Percentiles rank a stretch among this genome's conserved stretches.
Conservation (phyloP, 2,329 filamentous ascomycete genomes). For the Periconia digitata region DNA sequence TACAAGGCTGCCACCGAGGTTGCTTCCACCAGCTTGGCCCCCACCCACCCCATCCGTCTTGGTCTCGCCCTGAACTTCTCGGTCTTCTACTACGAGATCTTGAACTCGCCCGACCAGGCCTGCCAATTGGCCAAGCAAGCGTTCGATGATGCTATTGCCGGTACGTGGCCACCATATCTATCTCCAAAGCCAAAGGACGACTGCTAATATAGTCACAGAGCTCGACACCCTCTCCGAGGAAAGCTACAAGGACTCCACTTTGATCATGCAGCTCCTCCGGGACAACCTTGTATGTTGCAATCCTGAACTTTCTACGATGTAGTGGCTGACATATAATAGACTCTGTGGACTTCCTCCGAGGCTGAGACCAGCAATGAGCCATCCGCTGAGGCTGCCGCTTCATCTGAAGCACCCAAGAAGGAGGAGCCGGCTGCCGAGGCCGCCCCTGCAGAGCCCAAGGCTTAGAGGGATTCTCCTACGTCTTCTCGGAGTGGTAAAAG, state of each 20-base stretch:
- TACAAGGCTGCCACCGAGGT: constrained; percentile 96
- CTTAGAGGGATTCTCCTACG: constrained; percentile 26
- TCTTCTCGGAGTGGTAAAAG: constrained; percentile 35
- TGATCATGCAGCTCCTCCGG: constrained; percentile 98
- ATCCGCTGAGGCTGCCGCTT: constrained; percentile 57
- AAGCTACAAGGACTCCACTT: constrained; percentile 98
- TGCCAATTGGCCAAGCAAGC: constrained; percentile 97
- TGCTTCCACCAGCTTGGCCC: constrained; percentile 83
- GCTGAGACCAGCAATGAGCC: constrained; percentile 74
- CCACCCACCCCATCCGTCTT: constrained; percentile 90
- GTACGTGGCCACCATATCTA: constrained; percentile 46
- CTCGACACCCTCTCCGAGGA: constrained; percentile 96
- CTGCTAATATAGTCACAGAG: constrained; percentile 57
- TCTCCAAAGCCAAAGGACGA: constrained; percentile 2
- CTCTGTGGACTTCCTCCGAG: constrained; percentile 99
- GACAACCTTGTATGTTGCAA: constrained; percentile 76
- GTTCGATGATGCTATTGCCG: constrained; percentile 94
- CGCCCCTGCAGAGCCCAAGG: constrained; percentile 68
- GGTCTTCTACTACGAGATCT: constrained; percentile 99
- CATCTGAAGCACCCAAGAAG: constrained; percentile 53
- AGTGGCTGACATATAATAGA: constrained; percentile 58
- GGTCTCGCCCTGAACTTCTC: constrained; percentile 95
- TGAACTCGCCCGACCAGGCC: constrained; percentile 96
- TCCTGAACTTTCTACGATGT: background rate
- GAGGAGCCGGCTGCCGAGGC: constrained; percentile 37